Evolutionary conservation across 2,329 filamentous ascomycete genomes (phyloP), one percentile per base, ranked within the genome.

Genomic region (Aspergillus intermedius): DNA sequence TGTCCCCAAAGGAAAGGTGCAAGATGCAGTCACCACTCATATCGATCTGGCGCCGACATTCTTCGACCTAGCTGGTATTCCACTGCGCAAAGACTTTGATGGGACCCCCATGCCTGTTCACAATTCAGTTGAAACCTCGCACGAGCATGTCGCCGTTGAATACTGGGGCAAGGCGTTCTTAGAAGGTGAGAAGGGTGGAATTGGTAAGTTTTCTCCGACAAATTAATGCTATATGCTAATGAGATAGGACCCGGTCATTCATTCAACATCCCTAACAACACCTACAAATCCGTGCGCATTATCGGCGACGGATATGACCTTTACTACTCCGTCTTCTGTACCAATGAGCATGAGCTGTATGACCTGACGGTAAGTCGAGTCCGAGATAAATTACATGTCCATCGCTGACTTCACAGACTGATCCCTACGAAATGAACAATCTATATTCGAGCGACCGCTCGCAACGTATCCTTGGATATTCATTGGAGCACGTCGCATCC

Each of bases 41-140:
- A 82, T 82, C 3, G 83, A 86, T 55, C 65, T 86, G 2, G 80
- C 79, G 0, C 82, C 83, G 0, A 86, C 82, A 0, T 62, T 85
- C 8, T 69, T 84, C 32, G 63, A 72, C 7, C 57, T 68, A n/a
- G 66, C 69, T 2, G 68, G 68, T 1, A 60, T 66, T 43, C 62
- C 70, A 0, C 55, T 72, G 2, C 69, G 74, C 0, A 55, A 67
- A 0, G 77, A 81, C 42, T 81, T 83, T 57, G 81, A 84, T 47
- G 81, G 81, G 0, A 67, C 72, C 1, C 71, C 78, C 0, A 80
- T 83, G 37, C 72, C 75, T 0, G 46, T 76, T 7, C 41, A 44
- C 0, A 60, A 64, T 0, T 56, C 45, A 15, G 54, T 44, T 25
- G 63, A 51, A 1, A 51, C 52, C 0, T 66, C 70, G 10, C 69